Evolutionary conservation across 1,139 yeast genomes (phyloP), one percentile per base, ranked within the genome.

Genomic region (Kodamaea alishanica): DNA sequence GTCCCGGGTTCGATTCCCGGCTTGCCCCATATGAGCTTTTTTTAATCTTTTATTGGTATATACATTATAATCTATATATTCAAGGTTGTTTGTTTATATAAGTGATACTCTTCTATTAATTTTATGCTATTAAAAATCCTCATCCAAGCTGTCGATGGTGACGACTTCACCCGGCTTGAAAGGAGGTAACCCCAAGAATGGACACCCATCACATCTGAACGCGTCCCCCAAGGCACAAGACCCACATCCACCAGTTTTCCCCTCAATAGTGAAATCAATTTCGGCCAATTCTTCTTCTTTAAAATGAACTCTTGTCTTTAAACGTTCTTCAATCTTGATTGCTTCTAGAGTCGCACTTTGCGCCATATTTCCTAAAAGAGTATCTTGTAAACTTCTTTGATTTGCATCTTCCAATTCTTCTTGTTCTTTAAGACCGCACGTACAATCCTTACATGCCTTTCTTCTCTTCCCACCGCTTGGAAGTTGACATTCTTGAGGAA

Each of bases 181-280:
- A 5, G 98, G 97, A 7, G 99, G 98, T 41, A 94, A 73, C 0
- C 99, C 98, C 51, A 92, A 70, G 63, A 81, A 94, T 32, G 98
- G 99, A 65, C 99, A 92, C 3, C 97, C 97, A 53, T 90, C 96
- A 63, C 99, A 92, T 56, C 99, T 73, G 67, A 92, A 92, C 0
- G 98, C 98, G 62, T 92, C 98, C 30, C 99, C 98, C 41, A 92
- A 73, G 0, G 97, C 83, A 67, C 99, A 92, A 8, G 95, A 86
- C 15, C 96, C 96, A 67, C 99, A 92, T 1, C 97, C 96, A 26
- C 97, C 97, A 25, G 84, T 79, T 61, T 90, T 92, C 28, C 97
- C 97, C 48, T 89, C 88, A 10, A 90, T 81, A 1, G 98, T 92
- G 63, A 92, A 94, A 59, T 94, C 98, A 42, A 94, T 80, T 59